These are phyloP conservation scores for Ilyonectria mors-panacis DNA, from an alignment of 2,329 filamentous ascomycete species.

Conservation along the genomic window DNA sequence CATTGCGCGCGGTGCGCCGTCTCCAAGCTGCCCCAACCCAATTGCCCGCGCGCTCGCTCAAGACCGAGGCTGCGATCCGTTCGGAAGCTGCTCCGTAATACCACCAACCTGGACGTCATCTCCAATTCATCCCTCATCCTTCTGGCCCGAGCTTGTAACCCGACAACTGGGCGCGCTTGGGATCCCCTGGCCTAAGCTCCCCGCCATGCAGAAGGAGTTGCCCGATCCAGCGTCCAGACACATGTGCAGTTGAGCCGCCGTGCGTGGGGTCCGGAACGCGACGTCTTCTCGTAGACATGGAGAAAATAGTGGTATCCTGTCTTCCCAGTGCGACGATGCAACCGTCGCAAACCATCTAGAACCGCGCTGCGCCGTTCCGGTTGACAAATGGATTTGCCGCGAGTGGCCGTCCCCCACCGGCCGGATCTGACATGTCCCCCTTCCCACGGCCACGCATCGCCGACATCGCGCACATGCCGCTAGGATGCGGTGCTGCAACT, in stretches of 20 bases:
- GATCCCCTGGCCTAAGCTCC: conserved; percentile 30
- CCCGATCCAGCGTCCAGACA: conserved; percentile 10
- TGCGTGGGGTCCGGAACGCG: neutral
- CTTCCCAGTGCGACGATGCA: neutral
- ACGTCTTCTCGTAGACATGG: neutral
- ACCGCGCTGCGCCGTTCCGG: conserved; percentile 15
- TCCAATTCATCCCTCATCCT: neutral
- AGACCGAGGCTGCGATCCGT: too few species aligned
- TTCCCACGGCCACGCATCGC: neutral
- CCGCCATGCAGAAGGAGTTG: conserved; percentile 4
- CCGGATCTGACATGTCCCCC: neutral
- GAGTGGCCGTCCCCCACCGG: conserved; percentile 18
- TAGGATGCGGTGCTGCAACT: neutral
- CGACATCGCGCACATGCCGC: conserved; percentile 25
- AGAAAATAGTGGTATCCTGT: neutral
- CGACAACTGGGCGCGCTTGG: conserved; percentile 16
- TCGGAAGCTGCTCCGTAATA: too few species aligned
- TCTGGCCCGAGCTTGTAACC: conserved; percentile 20
- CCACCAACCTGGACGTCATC: neutral
- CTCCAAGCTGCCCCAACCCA: neutral
- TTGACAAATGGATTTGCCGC: conserved; percentile 30
- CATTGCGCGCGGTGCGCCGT: conserved; percentile 9
- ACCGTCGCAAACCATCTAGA: conserved; percentile 4
- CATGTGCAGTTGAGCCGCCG: conserved; percentile 7
- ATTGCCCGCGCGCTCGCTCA: conserved; percentile 21